phyloP scores from a whole-genome alignment of 345 rosid genomes.

The Murraya paniculata region DNA sequence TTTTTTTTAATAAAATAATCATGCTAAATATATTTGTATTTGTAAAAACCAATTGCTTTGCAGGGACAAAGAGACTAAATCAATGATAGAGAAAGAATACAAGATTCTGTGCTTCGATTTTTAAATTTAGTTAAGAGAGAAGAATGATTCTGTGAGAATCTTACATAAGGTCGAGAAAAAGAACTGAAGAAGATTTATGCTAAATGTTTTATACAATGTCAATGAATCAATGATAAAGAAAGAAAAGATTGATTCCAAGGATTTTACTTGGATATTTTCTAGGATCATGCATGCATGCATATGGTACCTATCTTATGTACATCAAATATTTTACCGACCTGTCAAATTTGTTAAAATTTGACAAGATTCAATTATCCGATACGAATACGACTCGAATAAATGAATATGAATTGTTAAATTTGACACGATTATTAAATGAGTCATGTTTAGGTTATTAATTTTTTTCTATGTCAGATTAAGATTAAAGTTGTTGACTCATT shows the following conservation, averaged over 20 bases:
- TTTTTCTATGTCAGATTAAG: fast-evolving
- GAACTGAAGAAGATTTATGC: neutral
- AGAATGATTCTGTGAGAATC: neutral
- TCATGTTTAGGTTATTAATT: fast-evolving
- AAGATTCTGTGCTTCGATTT: neutral
- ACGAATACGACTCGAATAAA: no score
- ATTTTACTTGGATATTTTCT: no score
- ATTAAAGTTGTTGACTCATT: no score
- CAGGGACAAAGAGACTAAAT: neutral
- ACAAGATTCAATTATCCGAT: fast-evolving
- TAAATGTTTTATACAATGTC: neutral
- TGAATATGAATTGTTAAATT: no score
- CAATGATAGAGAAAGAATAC: neutral
- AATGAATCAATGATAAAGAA: neutral
- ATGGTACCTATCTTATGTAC: neutral
- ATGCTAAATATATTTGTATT: neutral
- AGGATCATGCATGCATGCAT: neutral
- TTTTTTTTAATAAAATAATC: neutral
- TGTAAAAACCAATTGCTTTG: neutral
- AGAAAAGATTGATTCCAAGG: neutral
- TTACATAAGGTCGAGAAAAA: no score
- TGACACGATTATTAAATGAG: no score
- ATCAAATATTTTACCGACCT: neutral
- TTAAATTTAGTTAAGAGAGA: neutral
- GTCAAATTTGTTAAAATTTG: no score